Evolutionary conservation across 192 early-diverging fungal species (phyloP).

Genomic region (Coemansia sp.): DNA sequence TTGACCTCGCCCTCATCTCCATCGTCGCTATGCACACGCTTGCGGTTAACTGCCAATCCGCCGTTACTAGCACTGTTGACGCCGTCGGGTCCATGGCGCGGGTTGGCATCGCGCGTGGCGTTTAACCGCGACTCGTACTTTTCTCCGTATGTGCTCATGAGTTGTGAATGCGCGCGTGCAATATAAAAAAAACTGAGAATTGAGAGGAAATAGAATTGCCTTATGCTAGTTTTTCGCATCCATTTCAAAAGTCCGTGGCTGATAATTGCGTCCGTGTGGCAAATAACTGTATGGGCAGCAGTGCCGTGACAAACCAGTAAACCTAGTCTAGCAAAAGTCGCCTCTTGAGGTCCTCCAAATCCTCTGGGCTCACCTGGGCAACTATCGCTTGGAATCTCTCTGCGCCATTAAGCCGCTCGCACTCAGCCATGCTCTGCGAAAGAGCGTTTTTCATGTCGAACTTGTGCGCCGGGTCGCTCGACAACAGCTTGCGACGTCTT

Average conservation of each 20-base stretch:
- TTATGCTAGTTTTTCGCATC: neutral
- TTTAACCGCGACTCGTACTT: conserved; percentile 55
- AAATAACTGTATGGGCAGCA: neutral
- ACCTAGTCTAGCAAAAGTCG: conserved; percentile 14
- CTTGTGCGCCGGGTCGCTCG: conserved; percentile 38
- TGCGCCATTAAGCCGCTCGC: conserved; percentile 39
- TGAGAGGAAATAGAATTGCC: neutral
- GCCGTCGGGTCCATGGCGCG: neutral
- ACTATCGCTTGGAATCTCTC: conserved; percentile 35
- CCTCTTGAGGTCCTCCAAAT: conserved; percentile 33
- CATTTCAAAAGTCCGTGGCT: neutral
- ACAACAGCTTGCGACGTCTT: conserved; percentile 22
- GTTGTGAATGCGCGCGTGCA: neutral
- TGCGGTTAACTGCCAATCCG: conserved; percentile 7
- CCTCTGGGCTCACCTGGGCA: conserved; percentile 19
- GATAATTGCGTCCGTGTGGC: neutral
- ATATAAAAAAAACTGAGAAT: neutral
- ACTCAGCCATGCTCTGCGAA: conserved; percentile 31
- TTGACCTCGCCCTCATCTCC: conserved; percentile 31
- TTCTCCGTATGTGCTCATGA: conserved; percentile 51
- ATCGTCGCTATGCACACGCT: conserved; percentile 40
- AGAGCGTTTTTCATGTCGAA: conserved; percentile 26
- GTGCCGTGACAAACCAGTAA: neutral
- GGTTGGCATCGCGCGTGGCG: conserved; percentile 27
- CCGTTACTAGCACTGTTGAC: neutral